Evolutionary conservation across 2,329 filamentous ascomycete genomes (phyloP), one percentile per base, ranked within the genome.

Genomic region (Curvularia sp.): DNA sequence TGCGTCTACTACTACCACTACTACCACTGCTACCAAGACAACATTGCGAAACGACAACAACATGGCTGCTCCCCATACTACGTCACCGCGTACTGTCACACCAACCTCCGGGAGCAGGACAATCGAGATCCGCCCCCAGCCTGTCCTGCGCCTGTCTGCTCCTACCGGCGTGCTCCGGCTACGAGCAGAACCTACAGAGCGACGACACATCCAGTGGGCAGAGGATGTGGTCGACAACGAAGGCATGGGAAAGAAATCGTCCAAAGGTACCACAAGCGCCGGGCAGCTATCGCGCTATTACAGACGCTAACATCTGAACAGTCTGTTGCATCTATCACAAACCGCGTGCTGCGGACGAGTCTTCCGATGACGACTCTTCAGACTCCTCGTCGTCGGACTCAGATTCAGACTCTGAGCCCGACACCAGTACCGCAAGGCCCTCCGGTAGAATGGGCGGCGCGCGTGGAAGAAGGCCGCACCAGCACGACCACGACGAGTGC

Each of bases 241-340:
- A 78, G 92, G 92, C 3, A 84, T 98, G 77, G 93, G 93, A 7
- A 91, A 91, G 78, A 99, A 98, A 81, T 94, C 87, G 64, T 96
- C 92, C 18, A 99, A 99, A 86, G 91, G 92, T 94, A 77, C 23
- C 39, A 13, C 18, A 12, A 23, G 10, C n/a, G 8, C 7, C 6
- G 19, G 46, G 13, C 39, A 39, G 18, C 46, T 18, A 45, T 34
- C 23, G 9, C 39, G 21, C 27, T 21, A 38, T 32, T 19, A 34
- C 12, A 27, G 10, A 13, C 32, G 3, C 56, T 55, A 42, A 59
- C 42, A 25, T 25, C 12, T 1, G 1, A 19, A 23, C 38, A 96
- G 95, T 98, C n/a, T 99, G 95, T 84, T 99, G 95, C 78, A 99
- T 99, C 77, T 99, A 97, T 80, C 94, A 97, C 80, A 90, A 90